Evolutionary conservation across 768 basidiomycete species (phyloP), one percentile per base, ranked within the genome.

Genomic region (Chalciporus chontae): DNA sequence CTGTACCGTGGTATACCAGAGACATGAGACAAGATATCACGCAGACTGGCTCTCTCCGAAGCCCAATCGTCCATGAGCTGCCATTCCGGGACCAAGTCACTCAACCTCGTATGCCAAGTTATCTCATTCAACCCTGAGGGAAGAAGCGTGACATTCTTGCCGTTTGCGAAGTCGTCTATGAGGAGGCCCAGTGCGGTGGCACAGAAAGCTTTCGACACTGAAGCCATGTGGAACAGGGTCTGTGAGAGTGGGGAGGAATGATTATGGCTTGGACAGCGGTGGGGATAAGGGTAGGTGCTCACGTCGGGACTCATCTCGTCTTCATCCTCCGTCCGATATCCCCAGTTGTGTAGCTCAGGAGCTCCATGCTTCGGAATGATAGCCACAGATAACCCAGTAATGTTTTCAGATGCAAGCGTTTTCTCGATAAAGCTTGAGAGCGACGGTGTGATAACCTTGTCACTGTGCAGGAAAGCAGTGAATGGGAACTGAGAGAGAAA

Each of bases 21-120:
- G 9, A 70, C 62, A 23, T 76, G 76, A 4, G 73, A 61, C 15
- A 36, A 36, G 34, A 36, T 36, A 36, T 36, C 34, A 36, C 34
- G 34, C n/a, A 74, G 18, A 36, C 61, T 69, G 3, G 69, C 70
- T 50, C 63, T 65, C 37, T 65, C 51, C 21, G 53, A 69, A 0
- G 72, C 71, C 65, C 67, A 72, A n/a, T 66, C 54, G 52, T 78
- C 74, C 55, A 64, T 62, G 15, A 77, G 66, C 47, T 55, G 43
- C 76, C 77, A 79, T 11, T 63, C 66, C 0, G 73, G 74, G 1
- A 78, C 60, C 6, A 76, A 13, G 36, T 73, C 70, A 21, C 40
- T 51, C 38, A 76, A 27, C 51, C 65, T 69, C 0, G 72, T 71
- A 13, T 66, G 54, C 73, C 73, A 76, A 4, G 54, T 63, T 11